Conservation (phyloP, 2,329 filamentous ascomycete genomes). For the Cytospora chrysosperma region DNA sequence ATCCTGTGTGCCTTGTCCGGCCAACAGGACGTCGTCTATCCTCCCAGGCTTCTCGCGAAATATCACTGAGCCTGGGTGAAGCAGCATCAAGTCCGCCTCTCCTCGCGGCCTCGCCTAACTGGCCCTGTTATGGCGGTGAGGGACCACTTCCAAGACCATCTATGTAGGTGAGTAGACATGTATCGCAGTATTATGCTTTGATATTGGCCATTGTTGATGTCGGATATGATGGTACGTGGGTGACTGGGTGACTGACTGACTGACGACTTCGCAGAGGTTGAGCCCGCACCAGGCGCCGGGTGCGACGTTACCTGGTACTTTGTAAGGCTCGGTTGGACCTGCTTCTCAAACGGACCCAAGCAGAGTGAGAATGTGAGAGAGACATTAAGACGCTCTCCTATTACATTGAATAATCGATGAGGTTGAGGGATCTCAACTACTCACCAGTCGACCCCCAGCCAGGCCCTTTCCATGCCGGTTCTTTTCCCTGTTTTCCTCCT, state of each 20-base stretch:
- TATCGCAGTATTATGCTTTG: neutral
- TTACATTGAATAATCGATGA: neutral
- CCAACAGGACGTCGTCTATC: neutral
- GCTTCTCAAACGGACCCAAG: neutral
- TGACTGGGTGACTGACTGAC: neutral
- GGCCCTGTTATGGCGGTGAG: neutral
- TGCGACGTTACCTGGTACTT: neutral
- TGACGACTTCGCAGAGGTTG: neutral
- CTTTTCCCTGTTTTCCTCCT: neutral
- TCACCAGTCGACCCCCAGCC: neutral
- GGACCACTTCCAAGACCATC: neutral
- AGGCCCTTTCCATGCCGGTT: conserved; percentile 1
- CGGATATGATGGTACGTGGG: neutral
- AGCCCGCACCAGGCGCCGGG: neutral
- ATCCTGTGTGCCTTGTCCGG: neutral
- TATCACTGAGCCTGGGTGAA: neutral
- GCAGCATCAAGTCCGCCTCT: neutral
- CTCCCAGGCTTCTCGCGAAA: neutral
- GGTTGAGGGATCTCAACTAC: neutral
- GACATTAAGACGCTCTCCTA: neutral
- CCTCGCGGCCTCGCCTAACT: neutral
- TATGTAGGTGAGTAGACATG: neutral
- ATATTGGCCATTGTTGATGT: neutral
- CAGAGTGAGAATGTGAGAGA: neutral
- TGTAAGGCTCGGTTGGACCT: conserved; percentile 8